Evolutionary conservation across 2,329 filamentous ascomycete species (phyloP).

Genomic region (Venturiaceae sp.): DNA sequence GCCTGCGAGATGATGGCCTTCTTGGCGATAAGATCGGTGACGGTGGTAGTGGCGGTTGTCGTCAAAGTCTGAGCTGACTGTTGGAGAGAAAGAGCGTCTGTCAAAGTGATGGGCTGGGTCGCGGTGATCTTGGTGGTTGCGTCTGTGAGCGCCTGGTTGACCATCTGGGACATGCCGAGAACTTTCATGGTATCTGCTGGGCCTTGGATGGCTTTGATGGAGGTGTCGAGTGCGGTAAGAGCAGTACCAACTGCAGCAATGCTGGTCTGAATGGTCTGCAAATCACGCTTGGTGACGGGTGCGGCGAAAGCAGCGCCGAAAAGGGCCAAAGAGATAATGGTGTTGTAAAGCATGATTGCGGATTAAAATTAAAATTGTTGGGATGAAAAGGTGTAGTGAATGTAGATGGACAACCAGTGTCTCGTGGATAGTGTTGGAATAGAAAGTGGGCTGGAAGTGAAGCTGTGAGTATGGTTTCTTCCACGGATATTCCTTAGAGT

Average conservation of each 20-base stretch:
- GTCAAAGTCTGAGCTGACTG: background rate
- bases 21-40: constrained; percentile 5
- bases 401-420: background rate
- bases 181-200: background rate
- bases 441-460: background rate
- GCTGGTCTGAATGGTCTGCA: background rate
- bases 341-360: background rate
- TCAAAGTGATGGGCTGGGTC: background rate
- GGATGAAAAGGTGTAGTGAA: background rate
- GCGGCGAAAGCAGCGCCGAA: background rate
- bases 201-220: background rate
- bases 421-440: background rate
- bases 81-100: background rate
- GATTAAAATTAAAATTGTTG: background rate
- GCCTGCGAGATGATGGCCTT: background rate
- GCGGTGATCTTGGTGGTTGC: background rate
- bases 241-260: background rate
- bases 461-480: background rate
- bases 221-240: background rate
- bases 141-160: constrained; percentile 1
- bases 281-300: constrained; percentile 1
- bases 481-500: background rate
- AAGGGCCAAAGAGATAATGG: constrained; percentile 1
- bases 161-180: background rate
- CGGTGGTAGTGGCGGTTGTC: background rate